These are phyloP conservation scores for Trichosporon ovoides DNA, from an alignment of 1,284 basidiomycete genomes.

Conservation along the genomic window DNA sequence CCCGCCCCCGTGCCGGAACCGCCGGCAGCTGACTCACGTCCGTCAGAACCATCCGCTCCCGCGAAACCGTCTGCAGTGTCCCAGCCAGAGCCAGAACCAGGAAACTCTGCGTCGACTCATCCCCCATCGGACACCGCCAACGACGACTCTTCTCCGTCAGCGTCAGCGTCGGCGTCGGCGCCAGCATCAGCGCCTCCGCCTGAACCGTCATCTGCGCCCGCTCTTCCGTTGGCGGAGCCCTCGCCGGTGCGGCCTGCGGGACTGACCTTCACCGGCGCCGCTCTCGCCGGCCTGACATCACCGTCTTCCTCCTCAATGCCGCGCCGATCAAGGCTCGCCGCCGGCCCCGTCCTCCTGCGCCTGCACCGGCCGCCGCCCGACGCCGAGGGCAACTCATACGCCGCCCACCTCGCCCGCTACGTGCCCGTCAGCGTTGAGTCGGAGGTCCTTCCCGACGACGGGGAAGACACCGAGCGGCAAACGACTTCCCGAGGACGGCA, in stretches of 20 bases:
- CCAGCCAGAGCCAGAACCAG: background rate
- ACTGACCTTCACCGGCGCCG: conserved; percentile 17
- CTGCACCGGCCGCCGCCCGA: conserved; percentile 19
- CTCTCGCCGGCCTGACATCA: conserved; percentile 10
- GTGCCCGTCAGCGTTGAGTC: conserved; percentile 19
- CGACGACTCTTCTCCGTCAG: background rate
- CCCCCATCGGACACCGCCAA: background rate
- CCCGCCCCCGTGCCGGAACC: background rate
- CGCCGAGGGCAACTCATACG: conserved; percentile 21
- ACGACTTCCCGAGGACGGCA: conserved; percentile 4
- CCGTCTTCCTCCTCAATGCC: conserved; percentile 1
- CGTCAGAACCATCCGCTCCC: background rate
- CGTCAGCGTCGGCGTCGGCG: background rate
- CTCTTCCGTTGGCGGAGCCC: background rate
- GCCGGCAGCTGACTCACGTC: background rate
- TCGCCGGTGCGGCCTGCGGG: background rate
- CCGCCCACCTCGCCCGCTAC: conserved; percentile 6
- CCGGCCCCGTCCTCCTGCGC: conserved; percentile 13
- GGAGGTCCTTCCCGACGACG: conserved; percentile 14
- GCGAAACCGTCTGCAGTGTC: background rate
- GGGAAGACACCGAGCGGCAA: conserved; percentile 15
- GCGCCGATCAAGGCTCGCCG: background rate
- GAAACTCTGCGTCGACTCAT: background rate
- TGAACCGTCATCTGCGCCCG: background rate
- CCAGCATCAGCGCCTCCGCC: background rate